A percentile compares a stretch with the other conserved stretches of the same genome.
Evolutionary conservation across 345 rosid genomes (phyloP).

Genomic region (Eucalyptus sp.): DNA sequence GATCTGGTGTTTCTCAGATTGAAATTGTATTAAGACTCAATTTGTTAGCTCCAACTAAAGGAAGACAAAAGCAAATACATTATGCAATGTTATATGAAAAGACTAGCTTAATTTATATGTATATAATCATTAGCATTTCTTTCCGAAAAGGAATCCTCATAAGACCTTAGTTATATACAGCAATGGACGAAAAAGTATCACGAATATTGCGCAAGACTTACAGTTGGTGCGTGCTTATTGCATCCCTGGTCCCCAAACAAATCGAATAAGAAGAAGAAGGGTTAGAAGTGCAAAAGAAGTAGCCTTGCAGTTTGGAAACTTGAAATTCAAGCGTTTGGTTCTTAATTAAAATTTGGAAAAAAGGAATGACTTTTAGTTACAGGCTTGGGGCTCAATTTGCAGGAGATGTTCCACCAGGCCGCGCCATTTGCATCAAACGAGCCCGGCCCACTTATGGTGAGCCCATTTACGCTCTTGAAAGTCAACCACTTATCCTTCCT

Average conservation of each 20-base stretch:
- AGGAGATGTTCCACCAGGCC: neutral
- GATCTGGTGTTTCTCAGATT: neutral
- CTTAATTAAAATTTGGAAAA: neutral
- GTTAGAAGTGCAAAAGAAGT: neutral
- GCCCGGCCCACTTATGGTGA: neutral
- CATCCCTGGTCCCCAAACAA: neutral
- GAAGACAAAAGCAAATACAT: neutral
- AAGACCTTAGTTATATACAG: neutral
- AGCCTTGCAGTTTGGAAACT: neutral
- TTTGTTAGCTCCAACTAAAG: neutral
- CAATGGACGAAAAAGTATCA: neutral
- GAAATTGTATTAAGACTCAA: neutral
- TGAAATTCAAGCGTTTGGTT: neutral
- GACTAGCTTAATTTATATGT: neutral
- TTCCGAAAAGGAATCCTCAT: rapidly evolving
- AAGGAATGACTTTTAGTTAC: neutral
- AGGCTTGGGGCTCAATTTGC: neutral
- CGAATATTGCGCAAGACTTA: neutral
- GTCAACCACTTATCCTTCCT: neutral
- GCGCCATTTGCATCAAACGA: neutral
- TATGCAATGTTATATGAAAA: neutral
- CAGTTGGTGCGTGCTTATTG: neutral
- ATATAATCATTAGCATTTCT: neutral
- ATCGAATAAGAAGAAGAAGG: neutral
- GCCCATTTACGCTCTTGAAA: neutral